Evolutionary conservation across 2,329 filamentous ascomycete species (phyloP), one percentile per base, ranked within the genome.

Genomic region (Fusarium nematophilum): DNA sequence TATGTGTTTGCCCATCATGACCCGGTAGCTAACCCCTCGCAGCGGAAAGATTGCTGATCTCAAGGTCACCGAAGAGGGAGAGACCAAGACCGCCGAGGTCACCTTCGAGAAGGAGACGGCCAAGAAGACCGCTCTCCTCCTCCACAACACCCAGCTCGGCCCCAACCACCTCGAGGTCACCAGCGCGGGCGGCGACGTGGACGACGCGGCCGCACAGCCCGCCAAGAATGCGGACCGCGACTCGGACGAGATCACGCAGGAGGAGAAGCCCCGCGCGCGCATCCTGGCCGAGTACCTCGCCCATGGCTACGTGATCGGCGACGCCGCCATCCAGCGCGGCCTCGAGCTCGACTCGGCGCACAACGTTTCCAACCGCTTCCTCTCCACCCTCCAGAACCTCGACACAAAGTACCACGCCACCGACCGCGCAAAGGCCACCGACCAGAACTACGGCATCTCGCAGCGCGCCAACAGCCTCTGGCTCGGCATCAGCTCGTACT

Each of bases 231-330:
- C 78, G 53, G 85, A 88, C 57, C 82, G 81, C 57, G 82, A 86
- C 73, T 79, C 78, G 45, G 83, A 92, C 69, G 86, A 93, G 68
- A 88, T 98, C 69, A 87, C 89, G 11, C 95, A 99, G 75, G 95
- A 99, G 78, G 93, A 98, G 82, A 99, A 99, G 85, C 95, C 95
- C 13, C 90, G 93, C 70, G 87, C 91, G 33, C 92, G 95, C 70
- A 97, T 99, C 75, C 78, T 97, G 44, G 95, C 95, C 64, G 95
- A 99, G 81, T 97, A 98, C 78, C 90, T 99, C 27, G 93, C 95
- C 9, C 92, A 97, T 70, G 95, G 95, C 67, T 99, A 99, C 79
- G 85, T 88, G 31, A 83, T 98, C 64, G 93, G 86, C 25, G 86
- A 89, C 53, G 81, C 77, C 23, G 91, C 91, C 44, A 89, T 97